Evolutionary conservation across 2,329 filamentous ascomycete genomes (phyloP), one percentile per base, ranked within the genome.

Genomic region (Arthrinium phaeospermum): DNA sequence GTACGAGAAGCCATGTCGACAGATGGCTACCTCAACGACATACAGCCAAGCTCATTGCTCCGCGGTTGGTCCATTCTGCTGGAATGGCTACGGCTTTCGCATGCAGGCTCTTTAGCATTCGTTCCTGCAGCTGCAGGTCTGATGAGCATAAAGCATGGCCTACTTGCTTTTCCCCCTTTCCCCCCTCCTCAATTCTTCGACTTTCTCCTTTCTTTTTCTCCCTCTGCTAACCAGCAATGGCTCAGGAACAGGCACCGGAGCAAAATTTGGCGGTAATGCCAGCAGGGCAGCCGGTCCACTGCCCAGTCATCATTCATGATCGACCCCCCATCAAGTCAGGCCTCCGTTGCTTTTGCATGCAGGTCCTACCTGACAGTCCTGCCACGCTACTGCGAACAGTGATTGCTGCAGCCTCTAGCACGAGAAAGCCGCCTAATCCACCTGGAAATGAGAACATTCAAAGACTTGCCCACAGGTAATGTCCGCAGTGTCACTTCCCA

Each of bases 81-180:
- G 53, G 27, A 12, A 16, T 34, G 30, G 4, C 53, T 61, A 37
- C 53, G 53, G 27, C 16, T 37, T 57, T 34, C 30, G 51, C 10
- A 64, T 64, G 57, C 57, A 64, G 7, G 34, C 57, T 41, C 57
- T 64, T 64, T 64, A 64, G 34, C 57, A 64, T 64, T 64, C 34
- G 19, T n/a, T 41, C 19, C 19, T 41, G 57, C 57, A 64, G 30
- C 57, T 64, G 57, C 57, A 64, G 57, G 57, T 64, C 57, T 64
- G 57, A 64, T 19, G 34, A 41, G 57, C 34, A 64, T 41, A 64
- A 64, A 64, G 34, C 57, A 64, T 64, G 57, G 10, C 57, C 8
- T 64, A 12, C 34, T 64, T 64, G 34, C 57, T 64, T 64, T 61
- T 57, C 27, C 7, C 6, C 22, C 19, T 16, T 30, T 22, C 30